Base-by-base conservation (phyloP, 2,329 filamentous ascomycete genomes). In the Dothideomycetes sp. region DNA sequence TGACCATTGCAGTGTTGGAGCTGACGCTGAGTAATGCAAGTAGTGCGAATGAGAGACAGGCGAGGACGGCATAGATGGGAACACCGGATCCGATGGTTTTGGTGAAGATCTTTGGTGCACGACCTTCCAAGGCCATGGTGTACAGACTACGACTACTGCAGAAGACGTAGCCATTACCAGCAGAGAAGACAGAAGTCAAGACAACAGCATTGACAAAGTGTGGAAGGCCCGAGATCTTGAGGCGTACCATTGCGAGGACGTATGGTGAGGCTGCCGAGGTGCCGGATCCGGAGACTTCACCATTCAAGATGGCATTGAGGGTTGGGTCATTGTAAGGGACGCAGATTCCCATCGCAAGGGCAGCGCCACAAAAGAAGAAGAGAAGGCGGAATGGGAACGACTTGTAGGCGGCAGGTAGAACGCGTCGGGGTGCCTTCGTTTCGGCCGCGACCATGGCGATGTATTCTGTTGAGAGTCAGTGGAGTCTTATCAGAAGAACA, bases 21-120 rank as follows among this genome's bases (percentile, higher is more conserved):
- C 47, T 50, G 31, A 62, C 54, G 9, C 50, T 47, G 18, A 58
- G 44, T 49, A 63, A 62, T 5, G 52, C 45, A 16, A 62, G 47
- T 31, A 58, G 48, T 2, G 57, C 55, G 45, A 62, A 62, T 41
- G 55, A 40, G 53, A 62, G 58, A 37, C 72, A 68, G 4, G 75
- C 47, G 24, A 45, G 49, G 55, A 78, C 75, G 51, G 69, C 72
- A 53, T 68, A 77, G 48, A 79, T 68, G 8, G 75, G 75, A 0
- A 79, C 75, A 52, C 79, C 79, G 9, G 70, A 68, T 47, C 64
- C 68, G 8, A 71, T 81, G 52, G 69, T 75, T 54, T 73, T 70
- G 45, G 67, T 65, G 16, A 82, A 64, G 52, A 80, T 53, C 34
- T 58, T 61, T 0, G 72, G 72, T 0, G 72, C 72, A 31, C 66